A percentile compares a stretch with the other conserved stretches of the same genome.
Conservation (phyloP, 108 stramenopile genomes). For the Schizochytrium sp. region DNA sequence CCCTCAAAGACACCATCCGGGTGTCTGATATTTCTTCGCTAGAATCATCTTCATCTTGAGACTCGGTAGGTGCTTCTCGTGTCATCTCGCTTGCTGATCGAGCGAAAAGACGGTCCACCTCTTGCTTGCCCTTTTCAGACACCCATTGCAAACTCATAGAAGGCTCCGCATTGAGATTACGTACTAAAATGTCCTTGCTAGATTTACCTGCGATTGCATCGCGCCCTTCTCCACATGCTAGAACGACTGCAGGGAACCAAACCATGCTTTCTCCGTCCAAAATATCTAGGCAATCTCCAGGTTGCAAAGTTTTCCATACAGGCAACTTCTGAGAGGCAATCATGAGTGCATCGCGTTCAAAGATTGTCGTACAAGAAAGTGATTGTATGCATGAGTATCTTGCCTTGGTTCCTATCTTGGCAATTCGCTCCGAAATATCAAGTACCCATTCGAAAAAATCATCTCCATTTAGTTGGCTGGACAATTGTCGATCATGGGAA, state of each 20-base stretch:
- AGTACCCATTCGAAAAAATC: neutral
- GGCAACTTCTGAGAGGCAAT: constrained; percentile 14
- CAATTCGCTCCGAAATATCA: neutral
- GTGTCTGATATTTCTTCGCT: neutral
- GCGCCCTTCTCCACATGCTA: neutral
- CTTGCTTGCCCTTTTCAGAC: neutral
- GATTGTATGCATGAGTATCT: neutral
- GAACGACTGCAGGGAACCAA: neutral
- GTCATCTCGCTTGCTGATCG: neutral
- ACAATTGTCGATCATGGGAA: neutral
- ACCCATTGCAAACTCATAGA: neutral
- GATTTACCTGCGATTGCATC: neutral
- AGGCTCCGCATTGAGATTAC: neutral
- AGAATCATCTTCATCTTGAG: neutral
- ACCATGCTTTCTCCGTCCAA: neutral
- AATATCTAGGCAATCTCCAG: neutral
- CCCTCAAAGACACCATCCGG: no score
- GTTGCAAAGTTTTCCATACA: neutral
- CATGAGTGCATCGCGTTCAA: constrained; percentile 37
- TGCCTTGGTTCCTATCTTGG: neutral
- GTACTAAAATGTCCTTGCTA: neutral
- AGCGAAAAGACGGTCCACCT: neutral
- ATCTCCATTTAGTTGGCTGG: neutral
- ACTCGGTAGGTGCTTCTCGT: neutral
- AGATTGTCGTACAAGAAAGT: neutral